A percentile compares a stretch with the other conserved stretches of the same genome.
phyloP scores from a whole-genome alignment of 2,329 filamentous ascomycete species.

The Calonectria pseudoturangicola region DNA sequence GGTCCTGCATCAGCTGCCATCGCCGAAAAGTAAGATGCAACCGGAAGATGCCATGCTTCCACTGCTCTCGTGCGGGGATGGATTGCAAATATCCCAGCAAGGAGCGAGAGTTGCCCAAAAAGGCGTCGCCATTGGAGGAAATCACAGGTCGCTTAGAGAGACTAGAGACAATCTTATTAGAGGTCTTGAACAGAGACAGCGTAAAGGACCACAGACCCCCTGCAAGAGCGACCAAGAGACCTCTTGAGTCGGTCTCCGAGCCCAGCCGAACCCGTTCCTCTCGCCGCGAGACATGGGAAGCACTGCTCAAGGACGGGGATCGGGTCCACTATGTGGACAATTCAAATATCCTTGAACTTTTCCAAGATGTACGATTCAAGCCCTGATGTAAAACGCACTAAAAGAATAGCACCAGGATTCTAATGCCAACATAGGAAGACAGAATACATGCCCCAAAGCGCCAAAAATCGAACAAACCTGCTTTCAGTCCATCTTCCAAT shows the following conservation, averaged over 20 bases:
- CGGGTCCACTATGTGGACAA: constrained; percentile 39
- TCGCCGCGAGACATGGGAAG: constrained; percentile 31
- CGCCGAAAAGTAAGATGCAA: constrained; percentile 36
- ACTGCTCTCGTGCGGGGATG: constrained; percentile 27
- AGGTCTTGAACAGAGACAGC: neutral
- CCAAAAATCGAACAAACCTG: constrained; percentile 6
- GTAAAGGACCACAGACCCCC: neutral
- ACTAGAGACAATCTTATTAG: constrained; percentile 30
- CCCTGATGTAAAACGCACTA: neutral
- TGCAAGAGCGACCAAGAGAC: neutral
- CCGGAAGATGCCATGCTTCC: constrained; percentile 32
- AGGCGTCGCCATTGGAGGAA: constrained; percentile 30
- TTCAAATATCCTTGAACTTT: constrained; percentile 36
- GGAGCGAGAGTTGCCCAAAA: constrained; percentile 14
- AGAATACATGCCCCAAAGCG: constrained; percentile 20
- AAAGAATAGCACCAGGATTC: neutral
- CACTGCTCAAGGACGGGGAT: constrained; percentile 32
- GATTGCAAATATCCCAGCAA: constrained; percentile 15
- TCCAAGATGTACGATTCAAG: constrained; percentile 32
- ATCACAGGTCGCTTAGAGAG: constrained; percentile 33
- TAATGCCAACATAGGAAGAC: constrained; percentile 3
- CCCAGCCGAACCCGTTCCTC: neutral
- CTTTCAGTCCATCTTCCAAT: constrained; percentile 12
- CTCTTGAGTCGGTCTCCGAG: neutral
- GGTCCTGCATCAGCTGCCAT: constrained; percentile 38